phyloP scores from a whole-genome alignment of 1,284 basidiomycete genomes.

The Veloporphyrellus conicus region DNA sequence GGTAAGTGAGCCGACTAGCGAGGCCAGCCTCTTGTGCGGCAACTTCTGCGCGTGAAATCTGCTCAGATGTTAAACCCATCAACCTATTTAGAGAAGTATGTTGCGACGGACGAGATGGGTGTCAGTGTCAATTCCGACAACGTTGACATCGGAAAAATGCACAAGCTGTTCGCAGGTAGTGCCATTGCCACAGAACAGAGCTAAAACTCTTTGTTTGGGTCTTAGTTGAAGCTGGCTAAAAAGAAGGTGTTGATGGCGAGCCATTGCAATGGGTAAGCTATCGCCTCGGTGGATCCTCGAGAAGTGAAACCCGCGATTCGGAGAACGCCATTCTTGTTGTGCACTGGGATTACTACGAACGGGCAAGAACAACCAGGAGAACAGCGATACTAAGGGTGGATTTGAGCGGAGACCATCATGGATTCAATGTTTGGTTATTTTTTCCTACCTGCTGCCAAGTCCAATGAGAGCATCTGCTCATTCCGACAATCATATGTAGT shows the following conservation, averaged over 20 bases:
- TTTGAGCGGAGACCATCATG: not conserved
- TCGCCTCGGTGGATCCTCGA: conserved; percentile 10
- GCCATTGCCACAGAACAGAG: conserved; percentile 14
- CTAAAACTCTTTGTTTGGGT: conserved; percentile 11
- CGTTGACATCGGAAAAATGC: conserved; percentile 12
- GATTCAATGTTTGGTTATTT: not conserved
- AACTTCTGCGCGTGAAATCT: conserved; percentile 7
- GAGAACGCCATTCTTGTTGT: conserved; percentile 30
- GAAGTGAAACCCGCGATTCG: conserved; percentile 11
- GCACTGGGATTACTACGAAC: not conserved
- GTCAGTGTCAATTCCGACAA: conserved; percentile 13
- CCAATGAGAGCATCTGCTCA: conserved; percentile 1
- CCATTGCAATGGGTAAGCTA: conserved; percentile 9
- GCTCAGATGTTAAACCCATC: not conserved
- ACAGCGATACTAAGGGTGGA: not conserved
- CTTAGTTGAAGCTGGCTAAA: conserved; percentile 12
- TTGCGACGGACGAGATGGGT: conserved; percentile 1
- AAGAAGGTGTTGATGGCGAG: conserved; percentile 13
- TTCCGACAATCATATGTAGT: not conserved
- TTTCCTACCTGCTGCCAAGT: conserved; percentile 1
- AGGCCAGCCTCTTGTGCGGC: conserved; percentile 6
- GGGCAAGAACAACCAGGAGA: not conserved
- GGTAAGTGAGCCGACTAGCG: conserved; percentile 3
- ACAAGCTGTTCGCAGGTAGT: conserved; percentile 6
- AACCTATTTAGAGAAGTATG: not conserved